A percentile compares a stretch with the other conserved stretches of the same genome.
Conservation (phyloP, 106 monocot genomes). For the Ottelia alismoides region DNA sequence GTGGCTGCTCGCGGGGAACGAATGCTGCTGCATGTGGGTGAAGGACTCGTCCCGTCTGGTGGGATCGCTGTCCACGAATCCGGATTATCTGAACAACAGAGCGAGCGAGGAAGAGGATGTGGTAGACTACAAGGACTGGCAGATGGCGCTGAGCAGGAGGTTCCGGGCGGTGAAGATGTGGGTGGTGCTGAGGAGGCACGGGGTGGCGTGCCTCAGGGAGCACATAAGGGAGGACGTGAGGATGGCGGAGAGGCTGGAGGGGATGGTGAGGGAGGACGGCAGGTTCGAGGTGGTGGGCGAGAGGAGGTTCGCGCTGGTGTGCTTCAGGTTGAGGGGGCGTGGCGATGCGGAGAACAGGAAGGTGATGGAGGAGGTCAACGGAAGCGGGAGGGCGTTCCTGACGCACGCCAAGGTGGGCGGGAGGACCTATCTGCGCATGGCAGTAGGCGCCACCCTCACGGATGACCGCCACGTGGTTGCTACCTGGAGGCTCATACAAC, state of each 20-base stretch:
- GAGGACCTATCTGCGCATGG: too few species aligned
- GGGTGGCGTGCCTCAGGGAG: constrained; percentile 27
- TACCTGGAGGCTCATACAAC: too few species aligned
- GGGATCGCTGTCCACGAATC: constrained; percentile 22
- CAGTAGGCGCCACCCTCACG: too few species aligned
- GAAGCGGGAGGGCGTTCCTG: too few species aligned
- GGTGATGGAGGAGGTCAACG: constrained; percentile 34
- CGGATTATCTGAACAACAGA: constrained; percentile 34
- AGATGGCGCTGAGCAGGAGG: constrained; percentile 32
- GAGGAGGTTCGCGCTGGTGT: constrained; percentile 28
- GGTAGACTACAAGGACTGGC: constrained; percentile 61
- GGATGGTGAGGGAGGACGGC: constrained; percentile 9
- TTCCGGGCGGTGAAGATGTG: constrained; percentile 10
- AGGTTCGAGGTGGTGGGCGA: too few species aligned
- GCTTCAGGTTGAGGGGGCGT: constrained; percentile 12
- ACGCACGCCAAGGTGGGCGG: too few species aligned
- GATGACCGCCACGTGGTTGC: too few species aligned
- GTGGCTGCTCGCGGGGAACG: constrained; percentile 44
- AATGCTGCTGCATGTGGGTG: constrained; percentile 54
- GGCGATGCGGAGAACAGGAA: constrained; percentile 8
- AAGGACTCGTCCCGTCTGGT: constrained; percentile 1
- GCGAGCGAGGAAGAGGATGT: constrained; percentile 10
- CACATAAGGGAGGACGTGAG: constrained; percentile 17
- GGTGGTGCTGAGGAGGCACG: constrained; percentile 11
- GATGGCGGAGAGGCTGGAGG: constrained; percentile 13